Evolutionary conservation across 129 eudicot species (phyloP).

Genomic region (Flaveria trinervia): DNA sequence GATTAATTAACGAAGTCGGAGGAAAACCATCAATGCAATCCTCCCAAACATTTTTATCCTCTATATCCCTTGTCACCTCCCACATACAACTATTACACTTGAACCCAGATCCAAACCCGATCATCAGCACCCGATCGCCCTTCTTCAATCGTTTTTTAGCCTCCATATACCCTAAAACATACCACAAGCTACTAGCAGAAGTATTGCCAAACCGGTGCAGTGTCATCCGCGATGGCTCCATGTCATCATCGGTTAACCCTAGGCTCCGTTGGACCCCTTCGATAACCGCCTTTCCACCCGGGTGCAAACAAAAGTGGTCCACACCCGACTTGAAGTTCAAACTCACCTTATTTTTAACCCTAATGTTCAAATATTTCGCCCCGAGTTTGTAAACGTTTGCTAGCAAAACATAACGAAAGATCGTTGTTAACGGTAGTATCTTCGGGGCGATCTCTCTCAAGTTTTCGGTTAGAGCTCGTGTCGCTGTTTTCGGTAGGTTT

Average conservation of each 20-base stretch:
- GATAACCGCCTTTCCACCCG: constrained; percentile 55
- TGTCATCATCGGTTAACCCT: constrained; percentile 33
- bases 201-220: constrained; percentile 53
- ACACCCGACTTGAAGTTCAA: constrained; percentile 48
- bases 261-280: constrained; percentile 50
- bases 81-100: constrained; percentile 66
- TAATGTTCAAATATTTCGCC: constrained; percentile 19
- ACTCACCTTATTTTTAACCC: constrained; percentile 25
- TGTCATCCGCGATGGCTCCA: constrained; percentile 56
- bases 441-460: constrained; percentile 43
- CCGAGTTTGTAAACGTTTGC: constrained; percentile 31
- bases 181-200: constrained; percentile 56
- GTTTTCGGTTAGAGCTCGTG: constrained; percentile 40
- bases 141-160: constrained; percentile 41
- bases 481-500: constrained; percentile 42
- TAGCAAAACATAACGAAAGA: constrained; percentile 26
- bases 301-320: constrained; percentile 55
- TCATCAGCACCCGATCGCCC: constrained; percentile 48
- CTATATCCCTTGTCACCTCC: constrained; percentile 44
- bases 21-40: constrained; percentile 41
- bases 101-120: constrained; percentile 68
- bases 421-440: constrained; percentile 37
- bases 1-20: constrained; percentile 36
- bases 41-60: constrained; percentile 43
- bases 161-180: constrained; percentile 51